Evolutionary conservation across 2,329 filamentous ascomycete species (phyloP), one percentile per base, ranked within the genome.

Genomic region (Byssothecium circinans): DNA sequence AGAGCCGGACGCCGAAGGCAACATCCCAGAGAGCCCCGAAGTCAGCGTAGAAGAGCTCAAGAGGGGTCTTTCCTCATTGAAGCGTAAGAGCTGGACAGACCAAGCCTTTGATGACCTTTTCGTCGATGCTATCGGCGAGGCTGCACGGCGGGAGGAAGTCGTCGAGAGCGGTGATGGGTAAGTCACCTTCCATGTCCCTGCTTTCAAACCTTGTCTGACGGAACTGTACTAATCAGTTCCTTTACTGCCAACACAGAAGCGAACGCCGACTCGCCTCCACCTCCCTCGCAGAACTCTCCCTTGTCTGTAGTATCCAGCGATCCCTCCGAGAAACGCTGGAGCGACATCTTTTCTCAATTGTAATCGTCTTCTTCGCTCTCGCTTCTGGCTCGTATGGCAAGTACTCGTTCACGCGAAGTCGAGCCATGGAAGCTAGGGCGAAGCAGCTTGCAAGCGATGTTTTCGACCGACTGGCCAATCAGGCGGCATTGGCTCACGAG

Each of bases 31-130:
- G 10, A 82, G 80, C 4, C 83, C 88, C 2, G 89, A 91, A 57
- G 81, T 88, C 35, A 75, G 77, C 40, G 83, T 85, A 52, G 71
- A 84, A 22, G 86, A 89, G 44, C 76, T 97, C 52, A 96, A 92
- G 75, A 77, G 87, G 54, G 81, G 84, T 47, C 84, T 96, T 54
- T 82, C 81, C 58, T 82, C 84, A 58, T 89, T 88, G 76, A 84
- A 87, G 54, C 88, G 85, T 68, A 92, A 88, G 75, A 85, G 86
- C 54, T 89, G 96, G 82, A 88, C 81, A 55, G 85, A 91, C 63
- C 81, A 87, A 34, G 92, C 97, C 67, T 96, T 99, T 64, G 90
- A 97, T 58, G 89, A 96, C 48, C 81, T 99, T 7, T 94, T 88
- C 83, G 76, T 78, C 22, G 82, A 82, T 52, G 88, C 88, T 2